Percentiles rank a stretch among this genome's conserved stretches.
Conservation (phyloP, 1,139 yeast genomes). For the Candida pseudoviswanathii region DNA sequence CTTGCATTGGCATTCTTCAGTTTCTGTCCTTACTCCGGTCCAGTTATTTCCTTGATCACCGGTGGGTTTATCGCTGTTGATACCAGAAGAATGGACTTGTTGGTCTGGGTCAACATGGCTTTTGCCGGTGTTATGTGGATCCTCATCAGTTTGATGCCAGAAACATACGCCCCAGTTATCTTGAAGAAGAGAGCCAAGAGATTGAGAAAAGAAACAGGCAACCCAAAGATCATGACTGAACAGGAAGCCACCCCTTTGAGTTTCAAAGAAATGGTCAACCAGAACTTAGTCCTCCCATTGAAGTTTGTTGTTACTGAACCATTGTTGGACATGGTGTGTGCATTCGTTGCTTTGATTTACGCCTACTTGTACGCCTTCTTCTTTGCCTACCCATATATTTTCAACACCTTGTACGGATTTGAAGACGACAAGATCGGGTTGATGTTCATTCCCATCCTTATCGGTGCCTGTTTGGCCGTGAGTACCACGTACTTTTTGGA, state of each 20-base stretch:
- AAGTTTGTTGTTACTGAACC: conserved; percentile 78
- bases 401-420: conserved; percentile 64
- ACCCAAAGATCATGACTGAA: conserved; percentile 83
- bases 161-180: conserved; percentile 89
- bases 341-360: conserved; percentile 84
- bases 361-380: conserved; percentile 87
- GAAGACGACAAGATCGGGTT: conserved; percentile 74
- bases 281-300: conserved; percentile 75
- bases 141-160: conserved; percentile 65
- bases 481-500: conserved; percentile 74
- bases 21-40: conserved; percentile 92
- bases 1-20: conserved; percentile 89
- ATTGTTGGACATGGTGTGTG: conserved; percentile 78
- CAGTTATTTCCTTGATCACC: conserved; percentile 87
- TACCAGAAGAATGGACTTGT: conserved; percentile 65
- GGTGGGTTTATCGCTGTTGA: conserved; percentile 82
- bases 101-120: conserved; percentile 91
- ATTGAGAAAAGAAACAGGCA: conserved; percentile 79
- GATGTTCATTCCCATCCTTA: conserved; percentile 83
- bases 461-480: conserved; percentile 79
- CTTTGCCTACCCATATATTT: conserved; percentile 84
- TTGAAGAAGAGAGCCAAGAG: conserved; percentile 69
- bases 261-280: conserved; percentile 61
- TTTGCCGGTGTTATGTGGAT: conserved; percentile 87
- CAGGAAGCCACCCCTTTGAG: conserved; percentile 80